Percentiles rank a stretch among this genome's conserved stretches.
Evolutionary conservation across 2,329 filamentous ascomycete genomes (phyloP).

Genomic region (Epicoccum sorghinum): DNA sequence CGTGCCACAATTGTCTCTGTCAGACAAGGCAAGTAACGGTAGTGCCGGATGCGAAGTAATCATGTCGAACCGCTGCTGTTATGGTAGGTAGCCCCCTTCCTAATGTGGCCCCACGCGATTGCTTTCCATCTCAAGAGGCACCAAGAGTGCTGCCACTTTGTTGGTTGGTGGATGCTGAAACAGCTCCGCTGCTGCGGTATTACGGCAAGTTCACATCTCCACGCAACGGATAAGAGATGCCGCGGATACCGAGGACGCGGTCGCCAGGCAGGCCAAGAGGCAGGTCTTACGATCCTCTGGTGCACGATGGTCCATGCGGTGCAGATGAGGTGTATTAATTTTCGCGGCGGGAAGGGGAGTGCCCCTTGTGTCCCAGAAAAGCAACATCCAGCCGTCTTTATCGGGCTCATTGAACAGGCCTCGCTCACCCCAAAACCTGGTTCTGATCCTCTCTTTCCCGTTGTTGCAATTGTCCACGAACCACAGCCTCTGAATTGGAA

Average conservation of each 20-base stretch:
- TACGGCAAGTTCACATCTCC: background rate
- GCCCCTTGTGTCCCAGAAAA: background rate
- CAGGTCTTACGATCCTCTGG: background rate
- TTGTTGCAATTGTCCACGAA: conserved; percentile 11
- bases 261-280: background rate
- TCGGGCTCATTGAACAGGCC: background rate
- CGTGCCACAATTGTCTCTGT: too few relatives aligned
- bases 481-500: background rate
- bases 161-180: background rate
- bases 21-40: too few relatives aligned
- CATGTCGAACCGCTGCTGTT: too few relatives aligned
- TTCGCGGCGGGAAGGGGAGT: background rate
- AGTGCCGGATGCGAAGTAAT: too few relatives aligned
- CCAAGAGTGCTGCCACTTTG: background rate
- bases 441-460: background rate
- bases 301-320: background rate
- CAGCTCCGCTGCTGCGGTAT: background rate
- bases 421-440: conserved; percentile 1
- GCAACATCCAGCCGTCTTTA: background rate
- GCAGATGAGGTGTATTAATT: background rate
- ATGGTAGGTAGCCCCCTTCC: background rate
- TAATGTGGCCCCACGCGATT: background rate
- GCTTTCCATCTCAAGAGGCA: background rate
- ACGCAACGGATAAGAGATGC: background rate
- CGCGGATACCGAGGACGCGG: background rate